These are phyloP conservation scores for Colletotrichum sp. DNA, from an alignment of 2,329 filamentous ascomycete species.

Conservation along the genomic window DNA sequence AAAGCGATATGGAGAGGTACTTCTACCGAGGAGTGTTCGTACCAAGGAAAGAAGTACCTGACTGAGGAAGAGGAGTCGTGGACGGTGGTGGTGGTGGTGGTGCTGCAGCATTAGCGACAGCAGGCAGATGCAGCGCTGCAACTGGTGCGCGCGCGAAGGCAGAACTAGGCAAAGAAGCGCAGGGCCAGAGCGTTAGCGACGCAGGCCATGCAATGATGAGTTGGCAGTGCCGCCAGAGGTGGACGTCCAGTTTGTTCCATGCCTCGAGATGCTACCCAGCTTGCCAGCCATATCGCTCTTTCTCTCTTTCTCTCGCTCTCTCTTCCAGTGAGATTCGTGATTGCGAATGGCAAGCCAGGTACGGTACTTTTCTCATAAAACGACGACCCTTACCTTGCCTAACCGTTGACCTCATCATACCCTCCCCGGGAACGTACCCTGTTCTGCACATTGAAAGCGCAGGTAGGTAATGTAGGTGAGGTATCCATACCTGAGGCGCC, in stretches of 20 bases:
- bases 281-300: background rate
- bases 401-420: no score
- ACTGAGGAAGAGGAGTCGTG: background rate
- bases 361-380: background rate
- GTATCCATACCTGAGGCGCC: background rate
- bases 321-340: background rate
- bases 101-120: background rate
- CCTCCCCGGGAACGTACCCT: background rate
- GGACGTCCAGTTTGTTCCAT: background rate
- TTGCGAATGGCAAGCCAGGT: background rate
- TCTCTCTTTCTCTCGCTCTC: background rate
- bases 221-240: conserved; percentile 63
- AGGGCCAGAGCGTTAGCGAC: conserved; percentile 43
- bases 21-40: background rate
- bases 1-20: background rate
- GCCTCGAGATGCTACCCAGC: background rate
- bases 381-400: background rate
- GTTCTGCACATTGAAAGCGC: background rate
- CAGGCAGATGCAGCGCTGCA: conserved; percentile 10
- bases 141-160: conserved; percentile 34
- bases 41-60: background rate
- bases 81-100: background rate
- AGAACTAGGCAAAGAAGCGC: conserved; percentile 44
- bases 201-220: conserved; percentile 82
- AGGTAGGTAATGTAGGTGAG: background rate